Base-by-base conservation (phyloP, 768 basidiomycete species). In the Glaciozyma antarctica region DNA sequence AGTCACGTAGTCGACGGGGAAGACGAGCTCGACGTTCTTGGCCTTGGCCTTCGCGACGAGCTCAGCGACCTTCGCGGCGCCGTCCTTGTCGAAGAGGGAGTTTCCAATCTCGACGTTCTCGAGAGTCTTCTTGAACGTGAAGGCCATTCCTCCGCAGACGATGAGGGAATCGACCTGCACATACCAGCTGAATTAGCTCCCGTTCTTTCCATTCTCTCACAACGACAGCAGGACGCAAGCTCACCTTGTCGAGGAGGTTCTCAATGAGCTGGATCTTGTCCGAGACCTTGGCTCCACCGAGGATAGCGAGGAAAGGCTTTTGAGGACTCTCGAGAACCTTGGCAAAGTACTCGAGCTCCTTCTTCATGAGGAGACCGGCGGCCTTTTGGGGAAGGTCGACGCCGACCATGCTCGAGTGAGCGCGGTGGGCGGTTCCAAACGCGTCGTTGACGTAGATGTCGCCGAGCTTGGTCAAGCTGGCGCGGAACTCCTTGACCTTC, bases 191-290 rank as follows among this genome's bases (percentile, higher is more conserved):
- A 48, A 58, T 52, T 24, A 49, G 60, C 57, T 34, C 16, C 56
- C 32, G 32, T 5, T 32, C 32, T 19, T 17, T 34, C 32, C 21
- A 32, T 32, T 9, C 38, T 22, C 43, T 19, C 24, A 47, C 17
- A 8, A 38, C 26, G 44, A 26, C 19, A 24, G 44, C 19, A 26
- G n/a, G 4, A n/a, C 30, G 16, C 22, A 53, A 21, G n/a, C 78
- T 26, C 69, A 87, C 90, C 84, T 98, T 93, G 80, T 97, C 94
- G 71, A 99, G 81, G 88, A 99, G 88, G 81, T 95, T 95, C 73
- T 99, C 93, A 76, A 99, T 99, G 64, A 99, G 81, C 77, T 92
- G 89, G 72, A 99, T 95, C 81, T 99, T 99, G 80, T 99, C 94
- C 22, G 91, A 94, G 54, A 99, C 91, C 80, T 99, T 99, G 62